Percentiles rank a stretch among this genome's conserved stretches.
These are phyloP conservation scores for Diversispora eburnea DNA, from an alignment of 192 early-diverging fungal genomes.

Conservation along the genomic window DNA sequence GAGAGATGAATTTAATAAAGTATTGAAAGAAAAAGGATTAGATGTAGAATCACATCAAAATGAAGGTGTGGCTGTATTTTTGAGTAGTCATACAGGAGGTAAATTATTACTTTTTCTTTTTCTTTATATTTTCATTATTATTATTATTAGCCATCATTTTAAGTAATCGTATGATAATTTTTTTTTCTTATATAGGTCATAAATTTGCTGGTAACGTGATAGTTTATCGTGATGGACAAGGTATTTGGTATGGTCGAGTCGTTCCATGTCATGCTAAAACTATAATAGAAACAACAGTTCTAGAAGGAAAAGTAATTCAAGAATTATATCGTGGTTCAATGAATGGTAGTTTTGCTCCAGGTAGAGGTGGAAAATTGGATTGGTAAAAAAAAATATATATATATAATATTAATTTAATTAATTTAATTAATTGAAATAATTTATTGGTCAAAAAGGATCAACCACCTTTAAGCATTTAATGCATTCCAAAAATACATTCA, in stretches of 20 bases:
- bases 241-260: slow-evolving; percentile 60
- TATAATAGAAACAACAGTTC: slow-evolving; percentile 52
- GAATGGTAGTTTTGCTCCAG: slow-evolving; percentile 46
- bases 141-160: neutral
- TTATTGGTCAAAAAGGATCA: too few species aligned
- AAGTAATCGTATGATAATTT: neutral
- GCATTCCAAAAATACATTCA: too few species aligned
- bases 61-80: slow-evolving; percentile 39
- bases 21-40: slow-evolving; percentile 46
- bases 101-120: neutral
- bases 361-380: slow-evolving; percentile 12
- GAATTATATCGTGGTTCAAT: slow-evolving; percentile 55
- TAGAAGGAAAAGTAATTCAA: slow-evolving; percentile 47
- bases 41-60: slow-evolving; percentile 32
- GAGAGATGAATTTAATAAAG: slow-evolving; percentile 46
- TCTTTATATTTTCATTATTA: slow-evolving; percentile 11
- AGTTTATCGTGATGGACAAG: slow-evolving; percentile 48
- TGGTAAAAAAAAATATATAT: neutral
- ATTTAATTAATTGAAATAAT: too few species aligned
- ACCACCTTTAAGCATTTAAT: too few species aligned
- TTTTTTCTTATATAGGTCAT: slow-evolving; percentile 39
- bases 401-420: too few species aligned
- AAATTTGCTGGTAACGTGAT: slow-evolving; percentile 62
- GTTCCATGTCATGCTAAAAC: slow-evolving; percentile 46
- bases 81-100: slow-evolving; percentile 59